These are phyloP conservation scores for Vachellia collinsii DNA, from an alignment of 306 rosid species.

Conservation along the genomic window DNA sequence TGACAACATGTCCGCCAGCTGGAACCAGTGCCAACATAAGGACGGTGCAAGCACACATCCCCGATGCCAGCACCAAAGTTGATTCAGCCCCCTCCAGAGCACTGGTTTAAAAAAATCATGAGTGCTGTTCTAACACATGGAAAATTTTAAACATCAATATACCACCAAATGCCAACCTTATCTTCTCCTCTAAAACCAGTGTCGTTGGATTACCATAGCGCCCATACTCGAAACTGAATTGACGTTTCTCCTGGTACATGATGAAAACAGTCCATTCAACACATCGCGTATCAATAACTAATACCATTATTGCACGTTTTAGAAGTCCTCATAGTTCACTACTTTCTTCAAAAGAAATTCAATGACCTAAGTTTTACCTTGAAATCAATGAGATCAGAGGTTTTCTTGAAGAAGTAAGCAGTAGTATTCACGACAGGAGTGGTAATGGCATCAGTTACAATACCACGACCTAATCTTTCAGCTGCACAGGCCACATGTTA, in stretches of 20 bases:
- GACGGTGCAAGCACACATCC: conserved; percentile 89
- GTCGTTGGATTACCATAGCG: conserved; percentile 98
- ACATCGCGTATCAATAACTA: background rate
- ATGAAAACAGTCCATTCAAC: conserved; percentile 5
- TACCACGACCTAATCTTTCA: conserved; percentile 89
- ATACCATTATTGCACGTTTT: background rate
- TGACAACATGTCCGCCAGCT: conserved; percentile 95
- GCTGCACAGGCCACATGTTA: conserved; percentile 47
- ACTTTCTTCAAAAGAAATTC: background rate
- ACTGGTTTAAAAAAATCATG: conserved; percentile 52
- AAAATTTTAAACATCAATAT: conserved; percentile 11
- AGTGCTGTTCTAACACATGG: conserved; percentile 14
- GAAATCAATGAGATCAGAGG: conserved; percentile 82
- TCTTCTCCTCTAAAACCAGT: conserved; percentile 85
- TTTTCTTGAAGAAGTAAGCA: conserved; percentile 77
- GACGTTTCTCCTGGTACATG: conserved; percentile 75
- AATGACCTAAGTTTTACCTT: conserved; percentile 53
- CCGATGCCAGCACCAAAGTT: conserved; percentile 87
- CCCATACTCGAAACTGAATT: conserved; percentile 81
- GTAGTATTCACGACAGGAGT: conserved; percentile 94
- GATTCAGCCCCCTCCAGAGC: conserved; percentile 97
- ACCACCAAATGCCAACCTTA: conserved; percentile 61
- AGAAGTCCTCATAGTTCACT: background rate
- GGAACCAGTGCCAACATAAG: conserved; percentile 89
- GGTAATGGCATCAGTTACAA: conserved; percentile 84